These are phyloP conservation scores for Ceratobasidium papillatum DNA, from an alignment of 1,284 basidiomycete genomes.

Conservation along the genomic window DNA sequence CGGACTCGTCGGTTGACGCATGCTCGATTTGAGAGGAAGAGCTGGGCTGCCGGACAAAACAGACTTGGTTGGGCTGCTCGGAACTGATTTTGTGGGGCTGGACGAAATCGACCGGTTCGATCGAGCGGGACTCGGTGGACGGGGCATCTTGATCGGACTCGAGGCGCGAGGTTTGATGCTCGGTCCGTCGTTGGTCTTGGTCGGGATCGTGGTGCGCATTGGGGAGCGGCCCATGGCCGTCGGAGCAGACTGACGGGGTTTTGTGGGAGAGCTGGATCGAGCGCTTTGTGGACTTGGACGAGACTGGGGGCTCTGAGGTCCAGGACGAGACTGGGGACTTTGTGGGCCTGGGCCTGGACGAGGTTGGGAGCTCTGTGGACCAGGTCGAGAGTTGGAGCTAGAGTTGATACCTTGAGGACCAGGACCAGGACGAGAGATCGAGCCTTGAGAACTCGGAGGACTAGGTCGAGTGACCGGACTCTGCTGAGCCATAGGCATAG, in stretches of 20 bases:
- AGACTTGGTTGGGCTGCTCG: neutral
- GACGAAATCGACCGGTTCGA: neutral
- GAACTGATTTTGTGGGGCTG: neutral
- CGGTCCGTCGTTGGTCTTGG: conserved; percentile 33
- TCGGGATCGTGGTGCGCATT: conserved; percentile 18
- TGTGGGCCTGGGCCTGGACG: neutral
- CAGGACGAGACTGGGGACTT: neutral
- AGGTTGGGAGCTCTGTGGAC: neutral
- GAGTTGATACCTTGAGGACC: neutral
- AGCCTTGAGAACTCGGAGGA: neutral
- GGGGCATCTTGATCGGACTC: conserved; percentile 17
- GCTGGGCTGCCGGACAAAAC: neutral
- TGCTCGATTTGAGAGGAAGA: neutral
- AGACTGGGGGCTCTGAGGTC: neutral
- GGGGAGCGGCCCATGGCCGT: conserved; percentile 10
- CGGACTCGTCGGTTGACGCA: neutral
- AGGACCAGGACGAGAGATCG: neutral
- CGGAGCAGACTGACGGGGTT: conserved; percentile 11
- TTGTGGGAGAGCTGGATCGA: neutral
- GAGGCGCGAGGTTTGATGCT: conserved; percentile 18
- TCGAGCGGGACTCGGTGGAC: neutral
- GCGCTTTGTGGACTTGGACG: neutral
- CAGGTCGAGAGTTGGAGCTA: neutral
- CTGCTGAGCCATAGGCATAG: neutral
- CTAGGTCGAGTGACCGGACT: neutral